Base-by-base conservation (phyloP, 768 basidiomycete species). In the Mrakia hoshinonis region DNA sequence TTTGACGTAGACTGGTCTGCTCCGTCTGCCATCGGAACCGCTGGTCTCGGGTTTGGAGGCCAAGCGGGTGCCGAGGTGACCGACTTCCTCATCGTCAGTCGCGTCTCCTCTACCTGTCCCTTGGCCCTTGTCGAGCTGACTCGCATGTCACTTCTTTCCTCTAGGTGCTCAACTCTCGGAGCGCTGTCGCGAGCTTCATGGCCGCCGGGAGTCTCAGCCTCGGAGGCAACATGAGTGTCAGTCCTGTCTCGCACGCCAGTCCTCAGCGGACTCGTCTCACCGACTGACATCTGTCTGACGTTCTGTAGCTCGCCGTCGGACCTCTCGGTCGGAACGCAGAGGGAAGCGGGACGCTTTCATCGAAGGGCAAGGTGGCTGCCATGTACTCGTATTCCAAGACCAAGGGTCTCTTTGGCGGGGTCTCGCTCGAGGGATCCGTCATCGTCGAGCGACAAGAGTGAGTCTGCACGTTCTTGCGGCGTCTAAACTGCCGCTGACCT, bases 251-350 rank as follows among this genome's bases (percentile, higher is more conserved):
- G 0, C 51, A 58, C 12, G n/a, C n/a, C n/a, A n/a, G n/a, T n/a
- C n/a, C n/a, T n/a, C n/a, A n/a, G n/a, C n/a, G n/a, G n/a, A n/a
- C n/a, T n/a, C n/a, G n/a, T n/a, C n/a, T n/a, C n/a, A n/a, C n/a
- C n/a, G n/a, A n/a, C n/a, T n/a, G n/a, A n/a, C n/a, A n/a, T n/a
- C n/a, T n/a, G n/a, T n/a, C n/a, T 7, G 54, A 31, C 26, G 9
- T 55, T 70, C 18, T 43, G 13, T 49, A 77, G 76, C 73, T 82
- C 72, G 82, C 94, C 11, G 83, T 96, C 0, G 95, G 95, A 3
- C 95, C 95, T 12, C 81, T 98, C 0, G 95, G 95, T 26, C 87
- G 95, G 36, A 97, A 92, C 77, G 91, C 82, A 34, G 95, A 98
- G 81, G 95, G 92, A 4, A 83, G 83, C 3, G 93, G 92, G 22